phyloP scores from a whole-genome alignment of 1,284 basidiomycete species.

The Vanrija sp. region DNA sequence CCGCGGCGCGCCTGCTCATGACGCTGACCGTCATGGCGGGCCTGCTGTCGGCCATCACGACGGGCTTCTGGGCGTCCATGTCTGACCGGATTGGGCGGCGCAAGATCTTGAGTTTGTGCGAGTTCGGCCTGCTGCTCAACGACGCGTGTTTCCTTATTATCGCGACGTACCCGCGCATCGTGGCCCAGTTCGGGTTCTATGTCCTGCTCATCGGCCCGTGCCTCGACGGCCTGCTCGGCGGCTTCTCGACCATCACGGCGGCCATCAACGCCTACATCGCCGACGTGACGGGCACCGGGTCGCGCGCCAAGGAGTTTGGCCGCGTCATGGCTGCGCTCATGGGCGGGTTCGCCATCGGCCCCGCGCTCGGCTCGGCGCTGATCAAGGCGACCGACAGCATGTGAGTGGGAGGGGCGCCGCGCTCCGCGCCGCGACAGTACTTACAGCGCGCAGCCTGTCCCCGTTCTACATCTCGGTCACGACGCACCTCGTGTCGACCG shows the following conservation, averaged over 20 bases:
- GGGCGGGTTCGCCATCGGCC: constrained; percentile 68
- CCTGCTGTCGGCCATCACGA: constrained; percentile 73
- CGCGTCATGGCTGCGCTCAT: constrained; percentile 57
- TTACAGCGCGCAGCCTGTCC: constrained; percentile 55
- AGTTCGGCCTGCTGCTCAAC: constrained; percentile 68
- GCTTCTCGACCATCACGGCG: constrained; percentile 75
- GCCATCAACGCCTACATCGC: constrained; percentile 75
- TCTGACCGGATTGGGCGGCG: constrained; percentile 75
- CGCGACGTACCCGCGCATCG: constrained; percentile 62
- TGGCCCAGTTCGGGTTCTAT: constrained; percentile 62
- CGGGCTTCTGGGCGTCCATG: constrained; percentile 81
- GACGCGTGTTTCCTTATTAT: constrained; percentile 74
- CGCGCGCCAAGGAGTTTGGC: constrained; percentile 73
- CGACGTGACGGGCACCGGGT: constrained; percentile 79
- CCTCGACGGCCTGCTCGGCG: constrained; percentile 78
- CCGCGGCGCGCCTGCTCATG: constrained; percentile 64
- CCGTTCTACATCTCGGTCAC: constrained; percentile 64
- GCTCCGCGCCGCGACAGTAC: neutral
- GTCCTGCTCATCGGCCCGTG: constrained; percentile 76
- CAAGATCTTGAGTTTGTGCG: constrained; percentile 65
- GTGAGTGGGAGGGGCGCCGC: constrained; percentile 41
- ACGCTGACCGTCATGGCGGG: constrained; percentile 73
- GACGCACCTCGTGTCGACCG: constrained; percentile 52
- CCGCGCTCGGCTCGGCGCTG: constrained; percentile 66
- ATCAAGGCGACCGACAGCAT: constrained; percentile 60